Percentiles rank a stretch among this genome's conserved stretches.
phyloP scores from a whole-genome alignment of 805 yeast genomes.

The Metschnikowia gruessii region DNA sequence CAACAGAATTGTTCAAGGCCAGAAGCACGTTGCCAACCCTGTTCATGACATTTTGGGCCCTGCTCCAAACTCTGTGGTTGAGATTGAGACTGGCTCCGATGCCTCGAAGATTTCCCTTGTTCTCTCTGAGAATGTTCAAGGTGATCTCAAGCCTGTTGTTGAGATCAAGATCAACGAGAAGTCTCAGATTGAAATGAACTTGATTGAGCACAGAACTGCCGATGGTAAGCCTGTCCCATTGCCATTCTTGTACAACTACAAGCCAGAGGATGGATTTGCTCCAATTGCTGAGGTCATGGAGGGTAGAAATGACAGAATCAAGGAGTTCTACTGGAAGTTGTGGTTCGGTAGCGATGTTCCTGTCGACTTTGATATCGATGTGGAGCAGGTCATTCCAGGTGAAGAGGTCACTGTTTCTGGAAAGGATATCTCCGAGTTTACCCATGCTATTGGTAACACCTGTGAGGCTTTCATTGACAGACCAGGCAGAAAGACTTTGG shows the following conservation, averaged over 20 bases:
- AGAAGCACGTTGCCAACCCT: constrained; percentile 76
- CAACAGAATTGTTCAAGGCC: constrained; percentile 79
- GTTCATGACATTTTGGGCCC: constrained; percentile 80
- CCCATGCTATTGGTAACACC: constrained; percentile 95
- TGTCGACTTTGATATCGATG: constrained; percentile 69
- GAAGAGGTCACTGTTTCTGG: constrained; percentile 64
- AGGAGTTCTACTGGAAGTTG: constrained; percentile 93
- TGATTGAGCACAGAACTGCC: constrained; percentile 87
- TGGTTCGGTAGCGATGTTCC: constrained; percentile 75
- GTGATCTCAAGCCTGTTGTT: constrained; percentile 64
- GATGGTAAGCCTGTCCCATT: constrained; percentile 72
- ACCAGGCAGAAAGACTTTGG: constrained; percentile 77
- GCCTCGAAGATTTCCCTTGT: constrained; percentile 58
- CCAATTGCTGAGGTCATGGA: constrained; percentile 89
- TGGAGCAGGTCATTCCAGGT: constrained; percentile 69
- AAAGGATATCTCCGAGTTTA: constrained; percentile 82
- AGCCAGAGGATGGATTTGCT: constrained; percentile 88
- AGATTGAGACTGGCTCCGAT: constrained; percentile 49
- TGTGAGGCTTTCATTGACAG: constrained; percentile 94
- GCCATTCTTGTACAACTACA: constrained; percentile 73
- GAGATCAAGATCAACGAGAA: constrained; percentile 51
- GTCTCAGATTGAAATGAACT: constrained; percentile 59
- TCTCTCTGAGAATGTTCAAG: constrained; percentile 69
- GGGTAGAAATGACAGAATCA: constrained; percentile 89
- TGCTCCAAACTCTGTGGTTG: constrained; percentile 54